Evolutionary conservation across 257 asterid genomes (phyloP).

Genomic region (Euphrasia confusa): DNA sequence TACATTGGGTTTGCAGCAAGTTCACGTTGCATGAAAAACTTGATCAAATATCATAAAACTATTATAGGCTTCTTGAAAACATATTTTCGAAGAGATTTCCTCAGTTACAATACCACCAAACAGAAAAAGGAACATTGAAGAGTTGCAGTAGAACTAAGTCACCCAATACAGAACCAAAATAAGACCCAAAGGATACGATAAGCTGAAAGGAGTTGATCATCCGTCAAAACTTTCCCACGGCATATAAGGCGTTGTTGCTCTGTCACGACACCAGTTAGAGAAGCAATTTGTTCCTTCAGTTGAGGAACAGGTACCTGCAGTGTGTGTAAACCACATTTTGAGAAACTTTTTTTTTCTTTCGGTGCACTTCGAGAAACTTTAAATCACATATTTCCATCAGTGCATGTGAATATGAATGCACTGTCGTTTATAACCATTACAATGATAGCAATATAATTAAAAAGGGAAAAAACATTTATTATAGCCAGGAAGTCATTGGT

Average conservation of each 20-base stretch:
- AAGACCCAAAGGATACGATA: conserved; percentile 80
- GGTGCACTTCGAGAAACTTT: too few species aligned
- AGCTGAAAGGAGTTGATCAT: conserved; percentile 96
- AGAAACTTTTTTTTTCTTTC: neutral
- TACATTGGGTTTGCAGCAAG: neutral
- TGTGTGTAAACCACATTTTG: conserved; percentile 14
- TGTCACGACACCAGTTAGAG: conserved; percentile 78
- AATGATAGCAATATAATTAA: neutral
- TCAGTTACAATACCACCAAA: neutral
- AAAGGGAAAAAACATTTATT: neutral
- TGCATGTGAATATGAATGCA: neutral
- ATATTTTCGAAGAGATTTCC: conserved; percentile 1
- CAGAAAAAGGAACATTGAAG: neutral
- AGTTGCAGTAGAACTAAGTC: too few species aligned
- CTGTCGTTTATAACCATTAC: neutral
- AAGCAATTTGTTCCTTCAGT: conserved; percentile 82
- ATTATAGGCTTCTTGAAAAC: neutral
- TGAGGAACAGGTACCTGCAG: conserved; percentile 91
- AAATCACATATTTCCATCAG: neutral
- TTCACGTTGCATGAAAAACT: conserved; percentile 11
- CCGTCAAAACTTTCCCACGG: conserved; percentile 93
- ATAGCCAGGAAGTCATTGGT: neutral
- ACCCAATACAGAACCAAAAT: too few species aligned
- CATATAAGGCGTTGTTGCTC: conserved; percentile 98
- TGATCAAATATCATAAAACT: neutral